A percentile compares a stretch with the other conserved stretches of the same genome.
phyloP scores from a whole-genome alignment of 768 basidiomycete species.

The Phaffia australis region DNA sequence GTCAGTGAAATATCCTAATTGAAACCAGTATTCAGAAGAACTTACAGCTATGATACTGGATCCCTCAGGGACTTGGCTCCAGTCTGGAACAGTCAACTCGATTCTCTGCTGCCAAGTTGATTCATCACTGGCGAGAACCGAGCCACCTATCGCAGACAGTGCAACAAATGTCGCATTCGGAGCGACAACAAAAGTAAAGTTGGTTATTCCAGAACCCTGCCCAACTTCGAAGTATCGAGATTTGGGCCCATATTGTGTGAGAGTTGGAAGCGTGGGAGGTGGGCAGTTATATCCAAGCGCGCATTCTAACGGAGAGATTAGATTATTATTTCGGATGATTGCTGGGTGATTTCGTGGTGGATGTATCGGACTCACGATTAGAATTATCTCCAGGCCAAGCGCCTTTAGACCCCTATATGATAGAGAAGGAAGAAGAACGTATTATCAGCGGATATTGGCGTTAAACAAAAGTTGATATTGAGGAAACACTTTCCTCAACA shows the following conservation, averaged over 20 bases:
- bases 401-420: conserved; percentile 42
- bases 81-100: conserved; percentile 48
- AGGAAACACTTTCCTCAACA: conserved; percentile 48
- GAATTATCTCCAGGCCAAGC: conserved; percentile 25
- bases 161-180: conserved; percentile 49
- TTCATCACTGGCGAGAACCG: conserved; percentile 41
- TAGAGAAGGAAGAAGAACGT: conserved; percentile 46
- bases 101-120: conserved; percentile 47
- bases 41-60: not conserved
- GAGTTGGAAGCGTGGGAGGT: conserved; percentile 41
- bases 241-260: conserved; percentile 51
- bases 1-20: not conserved
- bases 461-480: not conserved
- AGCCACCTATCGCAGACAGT: conserved; percentile 45
- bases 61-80: conserved; percentile 41
- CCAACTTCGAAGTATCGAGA: conserved; percentile 54
- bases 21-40: not conserved
- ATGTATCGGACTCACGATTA: not conserved
- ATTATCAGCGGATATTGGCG: conserved; percentile 52
- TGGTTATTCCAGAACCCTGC: conserved; percentile 49
- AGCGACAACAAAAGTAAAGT: conserved; percentile 49
- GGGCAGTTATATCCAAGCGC: conserved; percentile 31
- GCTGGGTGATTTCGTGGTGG: not conserved
- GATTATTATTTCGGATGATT: not conserved
- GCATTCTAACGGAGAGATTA: conserved; percentile 6